Base-by-base conservation (phyloP, 495 filamentous ascomycete genomes). In the Neurospora terricola region DNA sequence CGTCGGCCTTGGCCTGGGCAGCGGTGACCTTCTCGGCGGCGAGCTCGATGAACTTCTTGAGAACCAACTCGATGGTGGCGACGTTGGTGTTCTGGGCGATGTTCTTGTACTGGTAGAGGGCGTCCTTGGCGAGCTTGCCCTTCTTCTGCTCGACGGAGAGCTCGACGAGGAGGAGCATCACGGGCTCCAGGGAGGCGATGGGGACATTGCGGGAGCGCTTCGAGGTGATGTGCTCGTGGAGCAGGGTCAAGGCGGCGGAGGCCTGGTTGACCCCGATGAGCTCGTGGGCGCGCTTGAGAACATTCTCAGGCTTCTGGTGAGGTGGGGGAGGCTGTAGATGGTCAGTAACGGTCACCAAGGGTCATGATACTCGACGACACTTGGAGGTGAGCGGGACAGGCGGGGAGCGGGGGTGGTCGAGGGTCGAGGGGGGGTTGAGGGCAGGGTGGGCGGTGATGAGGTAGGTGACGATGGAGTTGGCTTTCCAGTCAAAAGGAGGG, bases 81-180 rank as follows among this genome's bases (percentile, higher is more conserved):
- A 99, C 94, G 78, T 97, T 99, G 76, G 95, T 97, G 84, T 98
- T 99, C 83, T 99, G 96, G 69, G 93, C 93, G 76, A 97, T 97
- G 81, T 99, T 99, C 88, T 99, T 99, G 88, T 99, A 99, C 78
- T 97, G 94, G 79, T 98, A 99, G 38, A 99, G 87, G 70, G 96
- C 96, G 87, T 99, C 96, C 86, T 99, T 99, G 82, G 96, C 96
- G 38, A 94, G 87, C 83, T 98, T 99, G 73, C 95, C 96, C 83
- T 98, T 98, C 84, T 94, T 91, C 77, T 98, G 90, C 78, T 97
- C 94, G 76, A 99, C 96, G 75, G 91, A 97, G 48, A 97, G 89
- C 84, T 99, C 96, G 77, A 99, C 96, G 78, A 98, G 92, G 71
- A 97, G 89, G 82, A 98, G 87, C 96, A 99, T 98, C 70, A 98